Base-by-base conservation (phyloP, 1,284 basidiomycete species). In the Melampsora americana region DNA sequence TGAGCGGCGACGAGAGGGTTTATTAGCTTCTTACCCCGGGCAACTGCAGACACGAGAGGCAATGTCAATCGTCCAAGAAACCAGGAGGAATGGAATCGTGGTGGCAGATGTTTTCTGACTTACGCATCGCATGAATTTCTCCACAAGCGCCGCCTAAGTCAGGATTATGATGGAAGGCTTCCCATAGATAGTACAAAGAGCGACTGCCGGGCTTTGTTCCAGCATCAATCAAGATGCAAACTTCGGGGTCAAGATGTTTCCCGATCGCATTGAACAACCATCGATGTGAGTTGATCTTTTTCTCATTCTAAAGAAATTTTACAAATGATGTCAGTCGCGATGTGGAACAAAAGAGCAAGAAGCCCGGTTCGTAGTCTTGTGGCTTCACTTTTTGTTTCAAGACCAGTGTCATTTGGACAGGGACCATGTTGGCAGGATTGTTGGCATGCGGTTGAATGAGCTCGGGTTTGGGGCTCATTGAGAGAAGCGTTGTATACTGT, bases 211-310 rank as follows among this genome's bases (percentile, higher is more conserved):
- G 95, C 83, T 95, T 95, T 1, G 95, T 99, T 80, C 94, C 94
- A 1, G 93, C 94, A 82, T 95, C 93, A 78, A 96, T 88, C 50
- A 96, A 86, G 71, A 95, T 91, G 83, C 93, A 95, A 56, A 90
- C 89, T 80, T 95, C 92, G 7, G 93, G 93, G 79, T 92, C 86
- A 67, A 96, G 84, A 80, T 92, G 91, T 79, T 86, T 88, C 0
- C 93, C 95, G 72, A 99, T 90, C 7, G 93, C 95, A 81, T 98
- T 97, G 87, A 99, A 99, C 42, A 99, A 86, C 95, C 95, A 99
- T 67, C 95, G 89, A 79, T 95, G 93, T 78, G 90, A 93, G 82
- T 95, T 77, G 85, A 96, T 95, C 86, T 96, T 96, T 86, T 96
- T 96, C 82, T 93, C 90, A 84, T 98, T 98, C 86, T 96, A 92